These are phyloP conservation scores for Pseudocercospora musae DNA, from an alignment of 2,329 filamentous ascomycete genomes.

Conservation along the genomic window DNA sequence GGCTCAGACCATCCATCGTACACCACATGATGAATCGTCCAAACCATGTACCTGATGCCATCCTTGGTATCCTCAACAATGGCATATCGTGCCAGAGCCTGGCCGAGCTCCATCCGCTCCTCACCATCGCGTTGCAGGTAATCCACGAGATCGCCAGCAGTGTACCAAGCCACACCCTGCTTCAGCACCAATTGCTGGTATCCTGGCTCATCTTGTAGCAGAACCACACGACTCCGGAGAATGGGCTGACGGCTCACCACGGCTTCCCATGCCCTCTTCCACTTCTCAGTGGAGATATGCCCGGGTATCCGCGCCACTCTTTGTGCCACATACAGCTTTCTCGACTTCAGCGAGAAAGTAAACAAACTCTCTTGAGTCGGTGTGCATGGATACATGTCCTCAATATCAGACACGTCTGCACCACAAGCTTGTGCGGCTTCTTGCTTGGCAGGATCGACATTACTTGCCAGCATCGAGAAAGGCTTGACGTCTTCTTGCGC, in stretches of 20 bases:
- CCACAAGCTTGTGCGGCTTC: not conserved
- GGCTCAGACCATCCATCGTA: conserved; percentile 42
- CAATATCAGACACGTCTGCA: conserved; percentile 25
- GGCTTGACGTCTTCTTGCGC: not conserved
- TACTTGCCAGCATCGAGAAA: conserved; percentile 2
- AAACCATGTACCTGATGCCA: conserved; percentile 26
- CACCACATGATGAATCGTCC: conserved; percentile 39
- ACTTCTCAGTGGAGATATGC: conserved; percentile 30
- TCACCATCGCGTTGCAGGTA: conserved; percentile 38
- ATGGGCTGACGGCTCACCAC: conserved; percentile 34
- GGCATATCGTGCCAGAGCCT: conserved; percentile 40
- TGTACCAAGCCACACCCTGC: conserved; percentile 32
- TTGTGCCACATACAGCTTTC: conserved; percentile 54
- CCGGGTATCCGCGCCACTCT: not conserved
- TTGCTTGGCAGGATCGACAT: not conserved
- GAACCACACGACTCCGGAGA: conserved; percentile 37
- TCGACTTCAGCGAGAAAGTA: conserved; percentile 51
- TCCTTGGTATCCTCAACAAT: conserved; percentile 28
- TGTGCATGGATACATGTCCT: conserved; percentile 50
- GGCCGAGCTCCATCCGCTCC: conserved; percentile 41
- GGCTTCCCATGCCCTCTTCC: conserved; percentile 39
- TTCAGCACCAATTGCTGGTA: conserved; percentile 27
- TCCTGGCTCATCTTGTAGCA: conserved; percentile 5
- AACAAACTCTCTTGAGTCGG: conserved; percentile 38
- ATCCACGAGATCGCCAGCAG: conserved; percentile 28